A percentile compares a stretch with the other conserved stretches of the same genome.
phyloP scores from a whole-genome alignment of 164 flowering plant genomes.

The Magnolia kwangsiensis region DNA sequence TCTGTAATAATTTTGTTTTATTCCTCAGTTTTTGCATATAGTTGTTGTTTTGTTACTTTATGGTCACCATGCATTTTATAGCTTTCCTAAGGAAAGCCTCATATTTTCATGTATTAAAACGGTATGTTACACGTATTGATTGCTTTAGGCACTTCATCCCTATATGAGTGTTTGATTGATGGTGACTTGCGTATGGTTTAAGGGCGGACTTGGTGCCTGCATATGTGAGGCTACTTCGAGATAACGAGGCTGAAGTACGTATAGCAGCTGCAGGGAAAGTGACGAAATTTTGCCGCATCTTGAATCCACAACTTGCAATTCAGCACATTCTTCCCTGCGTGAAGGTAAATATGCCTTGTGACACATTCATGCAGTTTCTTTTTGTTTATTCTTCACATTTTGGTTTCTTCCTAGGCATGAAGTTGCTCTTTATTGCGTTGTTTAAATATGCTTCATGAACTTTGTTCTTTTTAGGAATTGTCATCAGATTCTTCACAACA shows the following conservation, averaged over 20 bases:
- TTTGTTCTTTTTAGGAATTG: slow-evolving; percentile 50
- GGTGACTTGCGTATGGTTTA: slow-evolving; percentile 13
- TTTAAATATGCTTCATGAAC: background rate
- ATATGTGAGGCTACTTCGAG: slow-evolving; percentile 90
- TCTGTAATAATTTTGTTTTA: background rate
- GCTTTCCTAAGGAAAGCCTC: background rate
- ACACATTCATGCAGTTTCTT: background rate
- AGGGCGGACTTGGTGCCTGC: slow-evolving; percentile 96
- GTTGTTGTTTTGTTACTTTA: background rate
- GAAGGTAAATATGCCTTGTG: slow-evolving; percentile 51
- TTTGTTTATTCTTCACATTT: background rate
- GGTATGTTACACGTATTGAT: background rate
- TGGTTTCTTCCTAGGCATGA: background rate
- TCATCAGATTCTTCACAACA: slow-evolving; percentile 98
- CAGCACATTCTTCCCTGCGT: slow-evolving; percentile 98
- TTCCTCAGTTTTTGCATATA: background rate
- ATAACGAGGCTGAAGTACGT: slow-evolving; percentile 98
- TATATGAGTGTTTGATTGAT: slow-evolving; percentile 2
- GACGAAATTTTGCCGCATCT: slow-evolving; percentile 80
- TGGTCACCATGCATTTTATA: background rate
- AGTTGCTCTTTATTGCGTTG: background rate
- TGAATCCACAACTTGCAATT: slow-evolving; percentile 84
- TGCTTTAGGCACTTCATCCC: background rate
- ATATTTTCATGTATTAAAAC: background rate
- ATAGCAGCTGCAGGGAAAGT: slow-evolving; percentile 99